Evolutionary conservation across 164 flowering plant species (phyloP), one percentile per base, ranked within the genome.

Genomic region (Houttuynia cordata): DNA sequence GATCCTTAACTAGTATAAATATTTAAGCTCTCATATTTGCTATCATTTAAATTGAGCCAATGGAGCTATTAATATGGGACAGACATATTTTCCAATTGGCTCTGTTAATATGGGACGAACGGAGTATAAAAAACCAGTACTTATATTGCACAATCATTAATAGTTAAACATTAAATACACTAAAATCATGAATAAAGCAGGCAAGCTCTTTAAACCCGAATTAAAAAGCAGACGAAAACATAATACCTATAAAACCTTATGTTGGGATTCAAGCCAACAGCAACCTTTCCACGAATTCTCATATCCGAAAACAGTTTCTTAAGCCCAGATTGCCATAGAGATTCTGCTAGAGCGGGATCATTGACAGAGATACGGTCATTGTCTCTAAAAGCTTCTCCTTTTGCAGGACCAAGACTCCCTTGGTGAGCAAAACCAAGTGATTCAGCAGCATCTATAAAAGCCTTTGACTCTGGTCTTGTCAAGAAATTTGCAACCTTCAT

Each of bases 381-480:
- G 67, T 93, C 98, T 75, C 98, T 79, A 57, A 74, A 90, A 51
- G 98, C 98, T 74, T 93, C 97, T 23, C 98, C 98, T 64, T 79
- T 74, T 15, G 87, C 62, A 17, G 96, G 97, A 47, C 97, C 97
- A 68, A 80, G 96, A 66, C 98, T 93, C 39, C 96, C 97, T 81
- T 93, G 97, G 65, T 86, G 92, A 15, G 56, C 72, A 75, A 93
- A 93, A 24, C 97, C 97, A 51, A 80, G 65, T 0, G 86, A 75
- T 63, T 90, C 98, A 23, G 97, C 94, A 64, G 58, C 76, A 66
- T 76, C 74, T 24, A 87, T 39, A 57, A 93, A 93, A 45, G 80
- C 87, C 68, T 74, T 82, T 19, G 92, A 83, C 65, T 93, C 97
- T 59, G 74, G 80, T 39, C 87, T 67, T 17, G 96, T 76, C 22